These are phyloP conservation scores for Moesziomyces aphidis DNA, from an alignment of 1,284 basidiomycete genomes.

Conservation along the genomic window DNA sequence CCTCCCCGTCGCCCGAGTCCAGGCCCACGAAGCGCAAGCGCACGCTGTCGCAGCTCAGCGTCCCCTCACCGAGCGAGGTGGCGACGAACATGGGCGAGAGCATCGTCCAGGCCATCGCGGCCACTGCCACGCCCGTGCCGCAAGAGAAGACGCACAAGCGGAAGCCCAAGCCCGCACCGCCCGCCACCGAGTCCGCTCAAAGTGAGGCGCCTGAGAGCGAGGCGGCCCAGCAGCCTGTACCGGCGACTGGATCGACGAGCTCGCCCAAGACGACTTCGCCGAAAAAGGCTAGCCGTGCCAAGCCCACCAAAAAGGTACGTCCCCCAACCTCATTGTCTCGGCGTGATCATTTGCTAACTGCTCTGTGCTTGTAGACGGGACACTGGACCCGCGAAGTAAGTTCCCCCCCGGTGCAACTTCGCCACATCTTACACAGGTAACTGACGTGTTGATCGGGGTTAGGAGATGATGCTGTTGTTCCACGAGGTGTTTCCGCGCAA, in stretches of 20 bases:
- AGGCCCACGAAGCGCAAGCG: not conserved
- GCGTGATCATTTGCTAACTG: not conserved
- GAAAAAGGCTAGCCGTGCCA: not conserved
- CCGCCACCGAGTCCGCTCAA: no score
- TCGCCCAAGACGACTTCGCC: not conserved
- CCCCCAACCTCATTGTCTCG: not conserved
- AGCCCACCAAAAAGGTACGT: not conserved
- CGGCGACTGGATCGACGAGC: not conserved
- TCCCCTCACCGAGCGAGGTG: not conserved
- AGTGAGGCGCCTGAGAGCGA: not conserved
- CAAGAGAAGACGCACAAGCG: no score
- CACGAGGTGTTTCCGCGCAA: slow-evolving; percentile 11
- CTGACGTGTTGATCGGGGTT: slow-evolving; percentile 8
- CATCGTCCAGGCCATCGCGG: no score
- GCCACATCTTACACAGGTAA: not conserved
- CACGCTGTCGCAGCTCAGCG: not conserved
- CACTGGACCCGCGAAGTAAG: slow-evolving; percentile 6
- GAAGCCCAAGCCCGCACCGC: no score
- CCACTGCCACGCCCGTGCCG: no score
- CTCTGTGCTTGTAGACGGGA: not conserved
- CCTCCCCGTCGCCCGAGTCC: not conserved
- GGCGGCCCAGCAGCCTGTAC: not conserved
- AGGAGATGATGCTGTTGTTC: slow-evolving; percentile 32
- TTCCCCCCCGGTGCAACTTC: no score
- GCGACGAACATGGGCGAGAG: no score